phyloP scores from a whole-genome alignment of 139 green algal species.

The Picochlorum sp. region DNA sequence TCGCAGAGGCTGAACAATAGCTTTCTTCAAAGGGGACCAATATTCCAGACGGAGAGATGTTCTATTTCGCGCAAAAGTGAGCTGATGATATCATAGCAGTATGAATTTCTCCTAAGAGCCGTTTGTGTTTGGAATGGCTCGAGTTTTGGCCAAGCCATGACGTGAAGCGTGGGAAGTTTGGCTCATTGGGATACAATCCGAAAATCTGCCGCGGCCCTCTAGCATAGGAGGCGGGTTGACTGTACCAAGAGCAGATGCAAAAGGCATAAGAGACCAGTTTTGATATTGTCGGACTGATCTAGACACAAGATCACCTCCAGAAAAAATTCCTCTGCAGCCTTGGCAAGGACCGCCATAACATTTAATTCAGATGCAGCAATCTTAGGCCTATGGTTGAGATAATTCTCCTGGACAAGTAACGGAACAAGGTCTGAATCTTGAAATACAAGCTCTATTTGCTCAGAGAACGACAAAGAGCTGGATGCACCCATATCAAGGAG shows the following conservation, averaged over 20 bases:
- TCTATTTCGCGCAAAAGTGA: slow-evolving; percentile 31
- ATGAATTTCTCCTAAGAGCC: slow-evolving; percentile 81
- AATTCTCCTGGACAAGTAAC: slow-evolving; percentile 92
- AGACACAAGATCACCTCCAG: slow-evolving; percentile 75
- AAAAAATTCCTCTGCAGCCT: slow-evolving; percentile 78
- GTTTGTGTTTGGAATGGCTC: slow-evolving; percentile 71
- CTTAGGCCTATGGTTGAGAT: slow-evolving; percentile 79
- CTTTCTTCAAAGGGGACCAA: slow-evolving; percentile 51
- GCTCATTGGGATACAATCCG: slow-evolving; percentile 45
- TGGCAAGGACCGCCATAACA: slow-evolving; percentile 61
- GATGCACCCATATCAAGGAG: slow-evolving; percentile 47
- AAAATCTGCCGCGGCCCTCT: slow-evolving; percentile 60
- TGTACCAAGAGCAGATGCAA: slow-evolving; percentile 44
- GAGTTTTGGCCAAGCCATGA: slow-evolving; percentile 88
- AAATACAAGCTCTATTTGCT: slow-evolving; percentile 79
- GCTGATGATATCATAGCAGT: slow-evolving; percentile 60
- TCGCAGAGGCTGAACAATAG: slow-evolving; percentile 42
- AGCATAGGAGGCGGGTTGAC: slow-evolving; percentile 72
- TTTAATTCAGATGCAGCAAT: slow-evolving; percentile 29
- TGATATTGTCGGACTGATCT: slow-evolving; percentile 48
- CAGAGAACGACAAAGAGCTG: slow-evolving; percentile 21
- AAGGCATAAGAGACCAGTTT: slow-evolving; percentile 64
- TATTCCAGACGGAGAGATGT: slow-evolving; percentile 62
- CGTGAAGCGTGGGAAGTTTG: slow-evolving; percentile 83
- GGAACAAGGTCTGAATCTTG: slow-evolving; percentile 89